Evolutionary conservation across 2,329 filamentous ascomycete genomes (phyloP), one percentile per base, ranked within the genome.

Genomic region (Alternaria novae-zelandiae): DNA sequence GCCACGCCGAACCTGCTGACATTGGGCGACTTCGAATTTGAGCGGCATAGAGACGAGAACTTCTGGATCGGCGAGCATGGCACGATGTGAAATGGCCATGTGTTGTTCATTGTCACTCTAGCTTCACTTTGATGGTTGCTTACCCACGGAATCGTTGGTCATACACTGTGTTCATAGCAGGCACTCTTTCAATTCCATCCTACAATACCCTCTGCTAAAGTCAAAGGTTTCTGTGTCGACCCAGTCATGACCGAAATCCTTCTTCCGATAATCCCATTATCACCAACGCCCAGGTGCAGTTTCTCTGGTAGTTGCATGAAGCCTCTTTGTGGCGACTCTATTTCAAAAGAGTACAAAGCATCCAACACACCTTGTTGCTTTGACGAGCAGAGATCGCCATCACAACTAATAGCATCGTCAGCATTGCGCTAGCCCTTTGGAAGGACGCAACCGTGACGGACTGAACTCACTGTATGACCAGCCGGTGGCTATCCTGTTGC

Each of bases 191-290:
- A 79, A 57, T 79, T 79, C 76, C 77, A 79, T 4, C 77, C 77
- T 54, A 78, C 72, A 11, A 79, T 72, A 0, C 77, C 77, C 56
- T 78, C 74, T 0, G 76, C 77, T 1, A 79, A 49, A 0, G 63
- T 69, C 54, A 69, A 41, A 3, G 70, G 66, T 2, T 67, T 73
- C 20, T 56, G 59, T 8, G 26, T 64, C 25, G 71, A 72, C 10
- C 69, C 67, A 0, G 60, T 73, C 74, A 79, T 73, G 0, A 79
- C 65, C 4, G 74, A 75, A 0, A 79, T 65, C 20, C 73, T 70
- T n/a, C 77, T 64, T 13, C 77, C 77, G 10, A 79, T 70, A n/a
- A 79, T 74, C 0, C 77, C 77, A 3, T 49, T 60, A 15, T 75
- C 74, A 5, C 77, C 73, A 9, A 79, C 77, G 2, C 75, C 73